Percentiles rank a stretch among this genome's conserved stretches.
Evolutionary conservation across 331 rosid genomes (phyloP).

Genomic region (Pyrus hybrid): DNA sequence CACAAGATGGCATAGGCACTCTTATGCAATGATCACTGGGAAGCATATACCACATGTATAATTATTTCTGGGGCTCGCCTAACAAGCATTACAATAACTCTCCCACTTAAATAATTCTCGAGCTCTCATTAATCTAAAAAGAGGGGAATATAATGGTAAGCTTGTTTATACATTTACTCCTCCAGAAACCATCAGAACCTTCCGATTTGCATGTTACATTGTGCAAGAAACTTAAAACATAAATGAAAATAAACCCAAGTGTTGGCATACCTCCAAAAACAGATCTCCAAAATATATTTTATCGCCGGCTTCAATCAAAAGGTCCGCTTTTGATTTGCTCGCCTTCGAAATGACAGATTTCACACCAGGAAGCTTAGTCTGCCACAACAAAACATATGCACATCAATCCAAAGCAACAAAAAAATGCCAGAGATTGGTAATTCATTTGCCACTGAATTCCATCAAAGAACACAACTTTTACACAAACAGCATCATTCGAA

Average conservation of each 20-base stretch:
- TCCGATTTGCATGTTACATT: background rate
- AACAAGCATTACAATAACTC: too few species aligned
- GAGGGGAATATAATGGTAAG: too few species aligned
- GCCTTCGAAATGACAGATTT: slow-evolving; percentile 84
- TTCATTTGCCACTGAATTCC: background rate
- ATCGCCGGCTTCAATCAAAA: slow-evolving; percentile 51
- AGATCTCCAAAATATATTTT: slow-evolving; percentile 60
- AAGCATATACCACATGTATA: background rate
- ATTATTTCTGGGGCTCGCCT: too few species aligned
- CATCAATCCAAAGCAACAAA: background rate
- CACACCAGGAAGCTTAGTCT: slow-evolving; percentile 73
- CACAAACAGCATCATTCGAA: background rate
- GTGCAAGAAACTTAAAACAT: background rate
- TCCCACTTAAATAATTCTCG: too few species aligned
- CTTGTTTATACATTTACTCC: background rate
- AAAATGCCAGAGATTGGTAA: background rate
- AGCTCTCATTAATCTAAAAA: too few species aligned
- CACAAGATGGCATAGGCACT: background rate
- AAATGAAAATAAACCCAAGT: background rate
- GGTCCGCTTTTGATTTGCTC: slow-evolving; percentile 74
- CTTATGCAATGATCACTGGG: background rate
- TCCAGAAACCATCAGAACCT: background rate
- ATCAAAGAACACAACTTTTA: background rate
- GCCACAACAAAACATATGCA: background rate
- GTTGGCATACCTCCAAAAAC: slow-evolving; percentile 65